Base-by-base conservation (phyloP, 768 basidiomycete species). In the Suillus tomentosus region DNA sequence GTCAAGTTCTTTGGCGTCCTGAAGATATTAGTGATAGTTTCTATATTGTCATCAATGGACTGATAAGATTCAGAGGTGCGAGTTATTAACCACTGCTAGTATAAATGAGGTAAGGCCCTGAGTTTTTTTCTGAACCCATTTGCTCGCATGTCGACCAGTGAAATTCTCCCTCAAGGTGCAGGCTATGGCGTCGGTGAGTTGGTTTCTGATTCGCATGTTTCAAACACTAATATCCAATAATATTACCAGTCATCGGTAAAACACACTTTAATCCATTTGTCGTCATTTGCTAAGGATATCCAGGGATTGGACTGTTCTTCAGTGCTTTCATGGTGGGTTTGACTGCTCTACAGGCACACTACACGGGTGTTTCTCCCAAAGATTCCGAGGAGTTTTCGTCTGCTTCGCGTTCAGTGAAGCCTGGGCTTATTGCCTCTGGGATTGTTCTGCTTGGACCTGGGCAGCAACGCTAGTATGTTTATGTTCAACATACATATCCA, bases 381-480 rank as follows among this genome's bases (percentile, higher is more conserved):
- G 89, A 84, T 65, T 87, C 93, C 0, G 94, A 95, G 74, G 92
- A 94, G 71, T 94, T 94, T 69, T 89, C 86, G 61, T 90, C 87
- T 66, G 92, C 92, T 9, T 92, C 90, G 1, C 82, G 92, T 39
- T 89, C 88, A 62, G 85, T 96, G 62, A 95, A 95, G 68, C 94
- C 96, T 9, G 95, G 95, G 14, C 81, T 98, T 53, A 95, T 97
- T 64, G 94, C 95, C 0, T 87, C 92, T 36, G 95, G 95, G 2
- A 96, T 97, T 64, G 94, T 96, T 90, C 88, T 22, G 94, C 95
- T 0, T 96, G 94, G 94, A 95, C 93, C n/a, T 92, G 89, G 84
- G 90, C 90, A 3, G 91, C 90, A 22, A 92, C 90, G 0, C 75
- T 92, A 64, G 89, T 88, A 63, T 24, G 64, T 79, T 63, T 40